phyloP scores from a whole-genome alignment of 2,329 filamentous ascomycete genomes.

The Sporothrix globosa region DNA sequence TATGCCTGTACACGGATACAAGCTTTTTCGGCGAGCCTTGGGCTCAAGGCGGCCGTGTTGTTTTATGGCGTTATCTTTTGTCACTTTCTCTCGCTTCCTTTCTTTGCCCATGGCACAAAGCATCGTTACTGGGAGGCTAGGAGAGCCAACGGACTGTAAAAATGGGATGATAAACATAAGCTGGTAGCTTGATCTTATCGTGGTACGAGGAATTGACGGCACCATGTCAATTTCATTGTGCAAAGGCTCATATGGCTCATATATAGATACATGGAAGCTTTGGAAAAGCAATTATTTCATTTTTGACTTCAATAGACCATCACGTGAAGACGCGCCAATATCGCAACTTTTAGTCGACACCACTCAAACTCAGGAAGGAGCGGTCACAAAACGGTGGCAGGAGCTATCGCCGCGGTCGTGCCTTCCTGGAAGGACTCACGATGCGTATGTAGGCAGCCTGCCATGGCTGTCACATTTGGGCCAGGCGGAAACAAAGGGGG shows the following conservation, averaged over 20 bases:
- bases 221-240: too few relatives aligned
- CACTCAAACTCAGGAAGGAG: constrained; percentile 23
- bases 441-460: background rate
- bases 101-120: background rate
- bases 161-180: background rate
- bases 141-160: background rate
- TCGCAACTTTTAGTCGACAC: background rate
- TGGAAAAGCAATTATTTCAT: background rate
- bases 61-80: background rate
- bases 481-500: background rate
- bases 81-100: background rate
- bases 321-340: constrained; percentile 30
- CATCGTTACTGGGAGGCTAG: background rate
- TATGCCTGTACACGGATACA: constrained; percentile 18
- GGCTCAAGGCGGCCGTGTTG: background rate
- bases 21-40: background rate
- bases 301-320: background rate
- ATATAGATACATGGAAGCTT: background rate
- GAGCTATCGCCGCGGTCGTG: background rate
- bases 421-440: background rate
- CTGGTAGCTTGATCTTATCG: background rate
- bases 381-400: background rate
- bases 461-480: background rate
- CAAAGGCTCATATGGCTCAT: too few relatives aligned
- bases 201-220: background rate